Conservation (phyloP, 1,284 basidiomycete genomes). For the Cutaneotrichosporon mucoides region DNA sequence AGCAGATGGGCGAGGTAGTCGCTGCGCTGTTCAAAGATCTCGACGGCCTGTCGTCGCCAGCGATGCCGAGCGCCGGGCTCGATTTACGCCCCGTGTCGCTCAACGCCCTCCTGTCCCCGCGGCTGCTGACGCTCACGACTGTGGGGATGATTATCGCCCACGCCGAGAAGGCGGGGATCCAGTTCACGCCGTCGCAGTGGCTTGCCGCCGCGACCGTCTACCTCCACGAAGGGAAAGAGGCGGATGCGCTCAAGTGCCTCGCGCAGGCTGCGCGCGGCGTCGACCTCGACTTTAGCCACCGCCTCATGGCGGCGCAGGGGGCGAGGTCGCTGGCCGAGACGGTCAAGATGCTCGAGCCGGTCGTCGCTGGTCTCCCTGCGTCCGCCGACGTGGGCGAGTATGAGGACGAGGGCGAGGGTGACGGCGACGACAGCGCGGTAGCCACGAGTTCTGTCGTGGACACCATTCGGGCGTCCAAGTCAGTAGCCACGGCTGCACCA, state of each 20-base stretch:
- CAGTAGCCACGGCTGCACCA: background rate
- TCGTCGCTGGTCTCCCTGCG: background rate
- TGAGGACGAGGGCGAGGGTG: too few species aligned
- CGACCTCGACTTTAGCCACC: background rate
- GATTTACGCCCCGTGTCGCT: background rate
- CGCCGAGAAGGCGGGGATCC: background rate
- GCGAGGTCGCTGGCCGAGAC: constrained; percentile 5
- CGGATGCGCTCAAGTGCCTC: background rate
- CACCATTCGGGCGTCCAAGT: too few species aligned
- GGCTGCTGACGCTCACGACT: background rate
- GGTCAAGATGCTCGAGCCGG: constrained; percentile 4
- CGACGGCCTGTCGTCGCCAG: background rate
- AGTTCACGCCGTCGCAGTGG: constrained; percentile 5
- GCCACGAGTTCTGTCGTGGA: too few species aligned
- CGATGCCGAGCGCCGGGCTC: background rate
- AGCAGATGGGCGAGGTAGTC: background rate
- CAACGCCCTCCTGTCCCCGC: background rate
- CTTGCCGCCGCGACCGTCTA: background rate
- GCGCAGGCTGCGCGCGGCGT: background rate
- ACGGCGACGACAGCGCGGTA: too few species aligned
- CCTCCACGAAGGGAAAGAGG: background rate
- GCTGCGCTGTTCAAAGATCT: background rate
- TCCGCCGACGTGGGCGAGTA: background rate
- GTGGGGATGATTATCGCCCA: background rate
- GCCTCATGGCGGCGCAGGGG: constrained; percentile 3